Conservation (phyloP, 345 rosid genomes). For the Gossypium sturtianum region DNA sequence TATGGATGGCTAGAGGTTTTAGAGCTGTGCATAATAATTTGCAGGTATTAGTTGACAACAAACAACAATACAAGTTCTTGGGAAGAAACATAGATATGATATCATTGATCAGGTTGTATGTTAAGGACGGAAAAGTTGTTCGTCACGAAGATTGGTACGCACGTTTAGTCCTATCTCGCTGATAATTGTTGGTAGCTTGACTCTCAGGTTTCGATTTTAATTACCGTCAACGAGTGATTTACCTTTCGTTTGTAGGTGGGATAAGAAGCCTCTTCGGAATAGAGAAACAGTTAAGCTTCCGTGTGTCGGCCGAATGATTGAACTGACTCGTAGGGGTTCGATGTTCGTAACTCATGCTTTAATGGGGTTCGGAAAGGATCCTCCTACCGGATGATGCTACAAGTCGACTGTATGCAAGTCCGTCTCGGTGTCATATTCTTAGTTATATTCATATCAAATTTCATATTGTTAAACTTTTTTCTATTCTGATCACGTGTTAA, state of each 20-base stretch:
- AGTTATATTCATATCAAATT: no score
- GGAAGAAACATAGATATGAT: slow-evolving; percentile 69
- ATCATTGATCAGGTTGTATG: neutral
- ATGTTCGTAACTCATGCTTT: slow-evolving; percentile 82
- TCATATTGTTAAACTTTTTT: no score
- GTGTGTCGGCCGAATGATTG: slow-evolving; percentile 47
- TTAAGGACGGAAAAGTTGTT: no score
- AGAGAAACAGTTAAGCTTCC: slow-evolving; percentile 56
- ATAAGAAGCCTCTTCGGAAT: slow-evolving; percentile 70
- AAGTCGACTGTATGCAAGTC: no score
- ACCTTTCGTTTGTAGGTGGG: slow-evolving; percentile 49
- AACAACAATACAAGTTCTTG: slow-evolving; percentile 67
- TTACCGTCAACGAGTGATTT: no score
- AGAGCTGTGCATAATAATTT: neutral
- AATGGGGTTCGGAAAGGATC: slow-evolving; percentile 91
- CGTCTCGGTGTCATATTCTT: no score
- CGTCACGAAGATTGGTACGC: no score
- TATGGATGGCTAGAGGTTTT: neutral
- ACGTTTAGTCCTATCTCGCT: no score
- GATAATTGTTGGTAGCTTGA: no score
- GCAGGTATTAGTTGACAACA: slow-evolving; percentile 71
- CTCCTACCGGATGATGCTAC: slow-evolving; percentile 7
- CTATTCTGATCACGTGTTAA: no score
- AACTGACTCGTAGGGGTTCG: slow-evolving; percentile 61
- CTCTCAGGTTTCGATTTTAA: no score